Percentiles rank a stretch among this genome's conserved stretches.
Evolutionary conservation across 768 basidiomycete genomes (phyloP).

Genomic region (Mycena leptocephala): DNA sequence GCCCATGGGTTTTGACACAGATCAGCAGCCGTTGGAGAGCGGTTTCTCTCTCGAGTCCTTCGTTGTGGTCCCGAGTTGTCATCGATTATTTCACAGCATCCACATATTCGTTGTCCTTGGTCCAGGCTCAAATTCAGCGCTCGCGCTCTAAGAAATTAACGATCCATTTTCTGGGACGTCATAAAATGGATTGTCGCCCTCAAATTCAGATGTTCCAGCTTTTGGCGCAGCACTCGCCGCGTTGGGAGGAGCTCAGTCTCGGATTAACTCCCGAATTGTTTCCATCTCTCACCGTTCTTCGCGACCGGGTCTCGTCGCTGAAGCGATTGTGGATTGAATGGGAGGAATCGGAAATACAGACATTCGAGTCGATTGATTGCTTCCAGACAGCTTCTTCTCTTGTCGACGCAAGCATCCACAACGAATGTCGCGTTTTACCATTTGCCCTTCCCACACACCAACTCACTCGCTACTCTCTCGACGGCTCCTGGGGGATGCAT

Average conservation of each 20-base stretch:
- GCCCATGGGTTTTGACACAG: conserved; percentile 2
- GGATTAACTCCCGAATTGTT: too few relatives aligned
- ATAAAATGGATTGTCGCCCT: not conserved
- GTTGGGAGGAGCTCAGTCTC: too few relatives aligned
- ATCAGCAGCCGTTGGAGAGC: conserved; percentile 3
- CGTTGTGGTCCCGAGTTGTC: conserved; percentile 9
- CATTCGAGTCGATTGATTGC: not conserved
- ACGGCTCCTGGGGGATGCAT: not conserved
- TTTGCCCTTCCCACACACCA: not conserved
- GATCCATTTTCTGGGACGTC: not conserved
- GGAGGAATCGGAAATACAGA: not conserved
- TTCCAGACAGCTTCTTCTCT: not conserved
- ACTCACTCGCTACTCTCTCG: not conserved
- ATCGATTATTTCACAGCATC: not conserved
- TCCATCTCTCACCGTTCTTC: not conserved
- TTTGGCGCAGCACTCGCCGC: too few relatives aligned
- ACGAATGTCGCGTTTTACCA: not conserved
- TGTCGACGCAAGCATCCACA: not conserved
- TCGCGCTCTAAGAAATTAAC: not conserved
- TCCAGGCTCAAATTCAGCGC: not conserved
- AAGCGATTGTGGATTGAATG: not conserved
- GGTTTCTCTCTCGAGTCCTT: not conserved
- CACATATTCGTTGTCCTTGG: not conserved
- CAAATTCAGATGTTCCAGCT: not conserved
- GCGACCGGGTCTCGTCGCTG: not conserved